These are phyloP conservation scores for Metarhizium rileyi DNA, from an alignment of 2,329 filamentous ascomycete species.

Conservation along the genomic window DNA sequence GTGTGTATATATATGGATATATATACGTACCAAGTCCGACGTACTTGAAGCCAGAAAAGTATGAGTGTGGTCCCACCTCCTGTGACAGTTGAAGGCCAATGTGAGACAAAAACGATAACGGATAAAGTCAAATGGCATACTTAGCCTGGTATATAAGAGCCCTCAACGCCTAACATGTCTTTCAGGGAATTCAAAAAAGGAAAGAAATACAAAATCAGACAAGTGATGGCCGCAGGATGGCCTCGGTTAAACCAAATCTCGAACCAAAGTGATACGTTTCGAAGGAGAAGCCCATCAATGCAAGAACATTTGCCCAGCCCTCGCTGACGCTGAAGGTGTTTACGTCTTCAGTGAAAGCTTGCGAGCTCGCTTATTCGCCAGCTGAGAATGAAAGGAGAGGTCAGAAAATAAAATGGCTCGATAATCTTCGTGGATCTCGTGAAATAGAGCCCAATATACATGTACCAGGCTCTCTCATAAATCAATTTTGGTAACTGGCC, in stretches of 20 bases:
- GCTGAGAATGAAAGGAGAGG: slow-evolving; percentile 3
- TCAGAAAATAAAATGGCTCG: slow-evolving; percentile 10
- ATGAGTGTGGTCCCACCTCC: neutral
- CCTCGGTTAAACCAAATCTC: no score
- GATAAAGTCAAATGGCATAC: slow-evolving; percentile 2
- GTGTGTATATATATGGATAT: neutral
- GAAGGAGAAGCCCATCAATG: neutral
- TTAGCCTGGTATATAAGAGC: slow-evolving; percentile 7
- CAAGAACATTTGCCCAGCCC: neutral
- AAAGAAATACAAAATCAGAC: neutral
- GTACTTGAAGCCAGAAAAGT: neutral
- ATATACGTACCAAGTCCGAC: neutral
- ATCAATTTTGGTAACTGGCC: neutral
- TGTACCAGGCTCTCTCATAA: neutral
- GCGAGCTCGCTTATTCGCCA: neutral
- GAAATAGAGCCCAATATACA: neutral
- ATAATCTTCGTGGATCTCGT: slow-evolving; percentile 4
- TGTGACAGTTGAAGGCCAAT: neutral
- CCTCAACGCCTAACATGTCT: slow-evolving; percentile 8
- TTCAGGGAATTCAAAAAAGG: neutral
- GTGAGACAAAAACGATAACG: neutral
- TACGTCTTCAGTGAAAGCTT: neutral
- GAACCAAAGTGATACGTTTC: neutral
- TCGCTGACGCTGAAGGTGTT: neutral
- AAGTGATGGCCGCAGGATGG: neutral